phyloP scores from a whole-genome alignment of 768 basidiomycete species.

The Mycena epipterygia region DNA sequence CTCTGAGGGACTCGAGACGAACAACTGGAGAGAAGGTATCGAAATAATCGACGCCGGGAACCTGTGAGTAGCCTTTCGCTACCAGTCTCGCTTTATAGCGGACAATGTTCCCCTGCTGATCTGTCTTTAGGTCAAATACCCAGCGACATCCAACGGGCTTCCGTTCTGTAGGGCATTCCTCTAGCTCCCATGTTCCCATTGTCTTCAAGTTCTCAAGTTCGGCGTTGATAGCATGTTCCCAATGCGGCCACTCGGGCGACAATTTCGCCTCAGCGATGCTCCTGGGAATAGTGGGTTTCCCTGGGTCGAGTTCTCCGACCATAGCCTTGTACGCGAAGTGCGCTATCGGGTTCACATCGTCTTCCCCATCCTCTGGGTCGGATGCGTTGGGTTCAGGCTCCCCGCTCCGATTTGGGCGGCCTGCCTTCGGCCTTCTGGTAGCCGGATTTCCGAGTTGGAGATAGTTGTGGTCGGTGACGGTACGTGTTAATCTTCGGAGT shows the following conservation, averaged over 20 bases:
- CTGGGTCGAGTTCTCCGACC: background rate
- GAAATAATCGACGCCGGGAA: constrained; percentile 17
- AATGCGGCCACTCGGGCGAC: constrained; percentile 9
- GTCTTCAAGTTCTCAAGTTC: background rate
- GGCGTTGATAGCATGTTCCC: constrained; percentile 6
- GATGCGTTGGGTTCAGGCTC: background rate
- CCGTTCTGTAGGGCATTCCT: constrained; percentile 5
- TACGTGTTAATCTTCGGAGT: constrained; percentile 12
- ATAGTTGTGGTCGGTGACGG: constrained; percentile 11
- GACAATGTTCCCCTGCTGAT: constrained; percentile 14
- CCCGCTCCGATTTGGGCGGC: background rate
- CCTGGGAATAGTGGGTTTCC: background rate
- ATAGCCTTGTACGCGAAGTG: background rate
- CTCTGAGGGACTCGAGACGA: constrained; percentile 12
- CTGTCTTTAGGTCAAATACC: constrained; percentile 25
- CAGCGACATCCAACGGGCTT: constrained; percentile 20
- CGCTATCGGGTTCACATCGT: background rate
- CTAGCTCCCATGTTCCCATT: constrained; percentile 17
- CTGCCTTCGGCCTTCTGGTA: background rate
- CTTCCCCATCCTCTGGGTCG: background rate
- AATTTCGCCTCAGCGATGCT: background rate
- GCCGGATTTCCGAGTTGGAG: constrained; percentile 11
- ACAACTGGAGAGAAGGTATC: constrained; percentile 19
- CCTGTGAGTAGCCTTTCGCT: constrained; percentile 18
- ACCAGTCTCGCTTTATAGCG: too few species aligned